Evolutionary conservation across 257 asterid species (phyloP).

Genomic region (Scutellaria minor): DNA sequence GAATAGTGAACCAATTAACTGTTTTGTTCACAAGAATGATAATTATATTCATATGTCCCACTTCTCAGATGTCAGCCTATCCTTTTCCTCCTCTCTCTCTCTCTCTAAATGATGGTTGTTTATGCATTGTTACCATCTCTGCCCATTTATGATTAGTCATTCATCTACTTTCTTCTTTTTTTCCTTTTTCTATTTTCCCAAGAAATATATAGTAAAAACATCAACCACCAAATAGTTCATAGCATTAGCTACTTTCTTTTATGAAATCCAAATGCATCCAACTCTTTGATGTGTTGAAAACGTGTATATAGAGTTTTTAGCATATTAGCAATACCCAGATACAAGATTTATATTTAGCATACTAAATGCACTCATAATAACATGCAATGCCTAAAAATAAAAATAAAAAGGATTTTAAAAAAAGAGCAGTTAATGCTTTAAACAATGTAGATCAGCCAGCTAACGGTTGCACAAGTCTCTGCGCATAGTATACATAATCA

Average conservation of each 20-base stretch:
- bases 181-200: background rate
- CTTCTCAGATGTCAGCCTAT: slow-evolving; percentile 50
- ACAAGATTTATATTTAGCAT: no score
- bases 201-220: background rate
- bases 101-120: slow-evolving; percentile 12
- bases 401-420: background rate
- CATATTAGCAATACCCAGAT: no score
- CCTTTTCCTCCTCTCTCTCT: slow-evolving; percentile 25
- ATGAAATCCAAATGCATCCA: background rate
- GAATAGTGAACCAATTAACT: slow-evolving; percentile 38
- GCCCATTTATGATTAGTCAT: slow-evolving; percentile 30
- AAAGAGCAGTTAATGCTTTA: slow-evolving; percentile 13
- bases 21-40: slow-evolving; percentile 31
- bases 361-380: no score
- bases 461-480: slow-evolving; percentile 36
- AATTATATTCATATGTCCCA: slow-evolving; percentile 10
- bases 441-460: slow-evolving; percentile 30
- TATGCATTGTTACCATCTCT: slow-evolving; percentile 35
- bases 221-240: background rate
- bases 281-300: background rate
- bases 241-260: background rate
- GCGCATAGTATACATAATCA: slow-evolving; percentile 41
- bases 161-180: slow-evolving; percentile 9
- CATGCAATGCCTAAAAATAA: no score
- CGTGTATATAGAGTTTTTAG: no score